Conservation (phyloP, 441 rosid genomes). For the Pelargonium australe region DNA sequence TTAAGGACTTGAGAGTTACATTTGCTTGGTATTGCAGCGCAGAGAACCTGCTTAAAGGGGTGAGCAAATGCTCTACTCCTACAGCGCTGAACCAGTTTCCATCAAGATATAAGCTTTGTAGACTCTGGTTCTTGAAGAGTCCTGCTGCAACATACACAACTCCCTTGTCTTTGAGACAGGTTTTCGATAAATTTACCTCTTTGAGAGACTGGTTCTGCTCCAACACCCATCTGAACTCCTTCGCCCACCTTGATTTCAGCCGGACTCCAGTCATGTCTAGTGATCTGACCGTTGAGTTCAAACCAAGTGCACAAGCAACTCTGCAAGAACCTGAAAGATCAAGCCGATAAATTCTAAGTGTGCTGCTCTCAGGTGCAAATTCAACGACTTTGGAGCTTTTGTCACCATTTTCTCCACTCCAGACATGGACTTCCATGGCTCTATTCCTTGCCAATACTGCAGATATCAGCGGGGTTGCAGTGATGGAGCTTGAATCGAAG, state of each 20-base stretch:
- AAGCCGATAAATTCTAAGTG: slow-evolving; percentile 62
- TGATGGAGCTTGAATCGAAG: slow-evolving; percentile 56
- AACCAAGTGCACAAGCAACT: slow-evolving; percentile 72
- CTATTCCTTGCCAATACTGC: slow-evolving; percentile 82
- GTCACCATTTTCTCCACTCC: slow-evolving; percentile 59
- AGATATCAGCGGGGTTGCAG: slow-evolving; percentile 75
- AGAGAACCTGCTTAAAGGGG: slow-evolving; percentile 88
- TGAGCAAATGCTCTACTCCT: slow-evolving; percentile 70
- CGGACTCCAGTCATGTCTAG: slow-evolving; percentile 71
- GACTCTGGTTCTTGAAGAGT: slow-evolving; percentile 66
- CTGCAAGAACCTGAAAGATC: slow-evolving; percentile 66
- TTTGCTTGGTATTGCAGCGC: slow-evolving; percentile 83
- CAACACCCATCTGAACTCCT: slow-evolving; percentile 74
- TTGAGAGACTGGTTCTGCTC: slow-evolving; percentile 70
- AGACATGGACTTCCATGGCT: slow-evolving; percentile 72
- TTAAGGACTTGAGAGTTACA: slow-evolving; percentile 51
- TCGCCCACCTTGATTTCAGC: slow-evolving; percentile 77
- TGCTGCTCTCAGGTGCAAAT: slow-evolving; percentile 60
- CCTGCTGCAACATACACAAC: slow-evolving; percentile 83
- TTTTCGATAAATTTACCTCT: slow-evolving; percentile 65
- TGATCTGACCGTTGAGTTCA: slow-evolving; percentile 68
- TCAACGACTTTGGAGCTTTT: slow-evolving; percentile 68
- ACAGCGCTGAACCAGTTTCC: slow-evolving; percentile 73
- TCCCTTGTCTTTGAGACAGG: slow-evolving; percentile 81
- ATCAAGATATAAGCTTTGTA: slow-evolving; percentile 65